These are phyloP conservation scores for Penicillium ochrochloron DNA, from an alignment of 495 filamentous ascomycete species.

Conservation along the genomic window DNA sequence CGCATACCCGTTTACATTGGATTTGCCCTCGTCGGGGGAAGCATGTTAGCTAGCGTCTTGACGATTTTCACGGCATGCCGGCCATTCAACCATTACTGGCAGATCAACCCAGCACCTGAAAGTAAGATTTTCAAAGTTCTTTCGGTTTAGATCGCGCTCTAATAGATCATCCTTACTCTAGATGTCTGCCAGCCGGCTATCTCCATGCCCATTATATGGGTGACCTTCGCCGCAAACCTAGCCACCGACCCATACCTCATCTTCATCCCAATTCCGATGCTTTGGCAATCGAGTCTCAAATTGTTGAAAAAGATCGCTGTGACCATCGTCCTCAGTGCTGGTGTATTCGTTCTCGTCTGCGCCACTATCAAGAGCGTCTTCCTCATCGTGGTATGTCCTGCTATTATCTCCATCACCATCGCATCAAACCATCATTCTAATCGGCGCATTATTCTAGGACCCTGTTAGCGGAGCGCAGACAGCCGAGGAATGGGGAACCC, in stretches of 20 bases:
- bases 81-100: conserved; percentile 57
- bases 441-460: conserved; percentile 32
- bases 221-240: conserved; percentile 54
- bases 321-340: conserved; percentile 53
- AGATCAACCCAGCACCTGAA: conserved; percentile 60
- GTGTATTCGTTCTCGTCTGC: conserved; percentile 54
- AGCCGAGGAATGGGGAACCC: conserved; percentile 54
- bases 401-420: neutral
- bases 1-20: conserved; percentile 50
- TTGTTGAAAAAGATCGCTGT: conserved; percentile 51
- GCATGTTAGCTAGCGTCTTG: conserved; percentile 52
- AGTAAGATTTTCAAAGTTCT: conserved; percentile 36
- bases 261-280: conserved; percentile 57
- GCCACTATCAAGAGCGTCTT: conserved; percentile 53
- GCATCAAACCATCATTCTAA: neutral
- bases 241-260: conserved; percentile 59
- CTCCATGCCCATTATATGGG: conserved; percentile 47
- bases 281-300: conserved; percentile 52
- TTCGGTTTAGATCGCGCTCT: conserved; percentile 4
- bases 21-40: conserved; percentile 47
- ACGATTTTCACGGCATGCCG: conserved; percentile 52
- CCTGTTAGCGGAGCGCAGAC: conserved; percentile 51
- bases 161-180: conserved; percentile 21
- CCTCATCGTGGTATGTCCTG: conserved; percentile 43
- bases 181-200: conserved; percentile 56